Percentiles rank a stretch among this genome's conserved stretches.
phyloP scores from a whole-genome alignment of 371 early-diverging fungal species.

The Gilbertella persicaria region DNA sequence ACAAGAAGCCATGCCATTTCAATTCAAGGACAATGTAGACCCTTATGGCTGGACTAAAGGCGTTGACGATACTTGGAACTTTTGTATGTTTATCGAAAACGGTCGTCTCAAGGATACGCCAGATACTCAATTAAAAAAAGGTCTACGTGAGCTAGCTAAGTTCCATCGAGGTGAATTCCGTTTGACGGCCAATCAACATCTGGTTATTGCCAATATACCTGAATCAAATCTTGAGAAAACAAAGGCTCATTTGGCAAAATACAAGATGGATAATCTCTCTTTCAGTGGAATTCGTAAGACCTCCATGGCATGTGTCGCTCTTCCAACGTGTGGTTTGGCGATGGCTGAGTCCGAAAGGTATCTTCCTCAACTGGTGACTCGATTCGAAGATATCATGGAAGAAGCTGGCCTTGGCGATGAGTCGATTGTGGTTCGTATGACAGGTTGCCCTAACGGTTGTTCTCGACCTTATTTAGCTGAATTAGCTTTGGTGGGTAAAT shows the following conservation, averaged over 20 bases:
- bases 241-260: constrained; percentile 70
- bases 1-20: constrained; percentile 63
- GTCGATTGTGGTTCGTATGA: constrained; percentile 93
- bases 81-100: constrained; percentile 89
- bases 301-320: constrained; percentile 93
- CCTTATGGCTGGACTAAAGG: constrained; percentile 90
- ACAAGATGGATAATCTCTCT: constrained; percentile 80
- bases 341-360: constrained; percentile 97
- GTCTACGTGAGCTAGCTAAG: constrained; percentile 80
- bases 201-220: constrained; percentile 79
- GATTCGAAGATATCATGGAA: constrained; percentile 79
- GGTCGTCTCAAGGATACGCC: constrained; percentile 89
- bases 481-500: constrained; percentile 93
- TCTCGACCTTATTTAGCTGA: constrained; percentile 93
- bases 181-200: constrained; percentile 89
- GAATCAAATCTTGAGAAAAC: constrained; percentile 71
- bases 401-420: constrained; percentile 81
- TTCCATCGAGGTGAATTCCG: constrained; percentile 80
- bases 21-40: constrained; percentile 87
- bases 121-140: constrained; percentile 74
- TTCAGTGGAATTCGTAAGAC: constrained; percentile 81
- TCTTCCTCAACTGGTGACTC: constrained; percentile 78
- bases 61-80: constrained; percentile 74
- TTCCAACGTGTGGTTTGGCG: constrained; percentile 92
- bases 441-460: constrained; percentile 96